A percentile compares a stretch with the other conserved stretches of the same genome.
These are phyloP conservation scores for Aspergillus funiculosus DNA, from an alignment of 495 filamentous ascomycete species.

Conservation along the genomic window DNA sequence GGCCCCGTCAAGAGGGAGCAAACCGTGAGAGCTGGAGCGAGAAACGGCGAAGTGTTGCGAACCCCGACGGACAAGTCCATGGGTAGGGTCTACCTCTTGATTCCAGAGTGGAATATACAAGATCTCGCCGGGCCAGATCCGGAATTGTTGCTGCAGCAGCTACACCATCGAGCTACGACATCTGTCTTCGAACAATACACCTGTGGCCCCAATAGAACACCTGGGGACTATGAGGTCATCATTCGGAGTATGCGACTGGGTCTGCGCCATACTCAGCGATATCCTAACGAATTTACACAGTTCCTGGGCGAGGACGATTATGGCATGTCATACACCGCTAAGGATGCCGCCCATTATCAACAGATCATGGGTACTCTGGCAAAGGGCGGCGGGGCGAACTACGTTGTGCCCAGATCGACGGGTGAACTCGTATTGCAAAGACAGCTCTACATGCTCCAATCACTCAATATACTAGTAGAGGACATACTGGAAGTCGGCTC, in stretches of 20 bases:
- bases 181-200: constrained; percentile 1
- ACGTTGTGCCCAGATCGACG: constrained; percentile 20
- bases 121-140: constrained; percentile 28
- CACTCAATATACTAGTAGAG: constrained; percentile 26
- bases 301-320: constrained; percentile 22
- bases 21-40: neutral
- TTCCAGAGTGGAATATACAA: constrained; percentile 36
- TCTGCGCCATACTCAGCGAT: constrained; percentile 8
- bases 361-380: constrained; percentile 11
- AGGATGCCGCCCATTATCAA: constrained; percentile 1
- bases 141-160: constrained; percentile 26
- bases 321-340: constrained; percentile 9
- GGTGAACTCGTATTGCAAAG: constrained; percentile 31
- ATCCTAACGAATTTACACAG: constrained; percentile 5
- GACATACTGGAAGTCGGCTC: constrained; percentile 32
- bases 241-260: constrained; percentile 9
- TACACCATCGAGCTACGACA: constrained; percentile 25
- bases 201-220: neutral
- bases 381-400: constrained; percentile 12
- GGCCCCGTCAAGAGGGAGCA: neutral
- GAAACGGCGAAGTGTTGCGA: neutral
- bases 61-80: neutral
- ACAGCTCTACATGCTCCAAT: constrained; percentile 17
- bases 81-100: constrained; percentile 23
- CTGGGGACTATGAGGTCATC: neutral